Conservation (phyloP, 1,139 yeast species). For the Yamadazyma songkhlaensis region DNA sequence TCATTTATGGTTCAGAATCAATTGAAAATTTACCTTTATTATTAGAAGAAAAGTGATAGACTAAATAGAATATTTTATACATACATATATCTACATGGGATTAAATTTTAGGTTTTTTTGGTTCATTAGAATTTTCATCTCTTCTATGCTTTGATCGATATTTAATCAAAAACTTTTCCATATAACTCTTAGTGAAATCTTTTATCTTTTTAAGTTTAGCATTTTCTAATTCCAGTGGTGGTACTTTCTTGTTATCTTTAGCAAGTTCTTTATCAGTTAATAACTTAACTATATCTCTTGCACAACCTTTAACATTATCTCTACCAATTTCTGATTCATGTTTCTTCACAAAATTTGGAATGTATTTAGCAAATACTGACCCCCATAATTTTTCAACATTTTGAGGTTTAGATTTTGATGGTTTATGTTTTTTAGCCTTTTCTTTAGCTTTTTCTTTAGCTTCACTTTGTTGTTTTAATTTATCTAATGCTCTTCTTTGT, state of each 20-base stretch:
- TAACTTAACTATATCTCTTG: constrained; percentile 68
- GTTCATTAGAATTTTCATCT: constrained; percentile 4
- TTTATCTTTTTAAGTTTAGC: constrained; percentile 71
- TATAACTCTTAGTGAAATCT: constrained; percentile 59
- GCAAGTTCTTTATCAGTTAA: constrained; percentile 65
- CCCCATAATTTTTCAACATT: constrained; percentile 51
- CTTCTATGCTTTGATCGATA: constrained; percentile 37
- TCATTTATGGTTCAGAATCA: constrained; percentile 37
- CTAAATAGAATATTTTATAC: constrained; percentile 26
- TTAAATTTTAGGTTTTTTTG: constrained; percentile 7
- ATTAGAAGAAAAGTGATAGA: constrained; percentile 25
- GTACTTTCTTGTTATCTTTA: constrained; percentile 32
- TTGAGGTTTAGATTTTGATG: constrained; percentile 9
- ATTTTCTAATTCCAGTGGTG: constrained; percentile 57
- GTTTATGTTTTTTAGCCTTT: constrained; percentile 14
- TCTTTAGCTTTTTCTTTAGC: constrained; percentile 12
- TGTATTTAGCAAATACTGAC: constrained; percentile 63
- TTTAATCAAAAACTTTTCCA: constrained; percentile 70
- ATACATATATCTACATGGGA: not conserved
- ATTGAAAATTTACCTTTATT: constrained; percentile 36
- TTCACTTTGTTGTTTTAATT: constrained; percentile 11
- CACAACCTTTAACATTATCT: constrained; percentile 72
- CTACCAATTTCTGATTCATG: constrained; percentile 67
- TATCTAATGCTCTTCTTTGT: constrained; percentile 15
- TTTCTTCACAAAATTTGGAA: constrained; percentile 75